Evolutionary conservation across 331 rosid species (phyloP).

Genomic region (Pyracantha coccinea): DNA sequence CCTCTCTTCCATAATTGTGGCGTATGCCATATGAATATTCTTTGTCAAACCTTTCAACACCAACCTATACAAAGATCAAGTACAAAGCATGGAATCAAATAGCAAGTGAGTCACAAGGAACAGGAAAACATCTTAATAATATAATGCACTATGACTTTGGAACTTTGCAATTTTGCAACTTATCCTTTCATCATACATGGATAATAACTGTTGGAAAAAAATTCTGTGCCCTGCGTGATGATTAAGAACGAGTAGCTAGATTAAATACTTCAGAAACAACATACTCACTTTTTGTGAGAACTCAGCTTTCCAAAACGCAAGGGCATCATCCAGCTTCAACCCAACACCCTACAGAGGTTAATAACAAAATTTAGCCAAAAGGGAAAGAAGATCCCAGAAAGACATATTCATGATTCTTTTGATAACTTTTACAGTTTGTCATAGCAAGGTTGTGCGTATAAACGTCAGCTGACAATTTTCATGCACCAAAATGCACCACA

Average conservation of each 20-base stretch:
- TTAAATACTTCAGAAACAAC: slow-evolving; percentile 6
- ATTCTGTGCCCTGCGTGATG: not conserved
- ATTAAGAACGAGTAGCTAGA: slow-evolving; percentile 2
- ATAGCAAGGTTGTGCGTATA: not conserved
- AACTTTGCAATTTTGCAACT: not conserved
- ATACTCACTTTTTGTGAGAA: slow-evolving; percentile 70
- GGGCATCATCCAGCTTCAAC: slow-evolving; percentile 86
- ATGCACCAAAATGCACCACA: not conserved
- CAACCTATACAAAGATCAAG: slow-evolving; percentile 51
- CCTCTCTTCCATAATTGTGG: slow-evolving; percentile 91
- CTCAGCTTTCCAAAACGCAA: slow-evolving; percentile 91
- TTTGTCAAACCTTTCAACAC: slow-evolving; percentile 91
- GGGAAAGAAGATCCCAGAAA: not conserved
- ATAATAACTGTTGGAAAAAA: not conserved
- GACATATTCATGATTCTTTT: slow-evolving; percentile 3
- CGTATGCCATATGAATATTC: slow-evolving; percentile 79
- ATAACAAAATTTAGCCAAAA: slow-evolving; percentile 7
- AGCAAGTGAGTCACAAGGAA: not conserved
- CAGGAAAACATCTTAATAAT: slow-evolving; percentile 3
- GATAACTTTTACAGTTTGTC: not conserved
- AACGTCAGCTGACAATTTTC: not conserved
- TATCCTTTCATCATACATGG: not conserved
- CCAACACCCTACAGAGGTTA: slow-evolving; percentile 69
- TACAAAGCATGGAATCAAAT: slow-evolving; percentile 3
- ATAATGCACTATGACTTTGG: not conserved